A percentile compares a stretch with the other conserved stretches of the same genome.
Evolutionary conservation across 2,329 filamentous ascomycete genomes (phyloP).

Genomic region (Metarhizium rileyi): DNA sequence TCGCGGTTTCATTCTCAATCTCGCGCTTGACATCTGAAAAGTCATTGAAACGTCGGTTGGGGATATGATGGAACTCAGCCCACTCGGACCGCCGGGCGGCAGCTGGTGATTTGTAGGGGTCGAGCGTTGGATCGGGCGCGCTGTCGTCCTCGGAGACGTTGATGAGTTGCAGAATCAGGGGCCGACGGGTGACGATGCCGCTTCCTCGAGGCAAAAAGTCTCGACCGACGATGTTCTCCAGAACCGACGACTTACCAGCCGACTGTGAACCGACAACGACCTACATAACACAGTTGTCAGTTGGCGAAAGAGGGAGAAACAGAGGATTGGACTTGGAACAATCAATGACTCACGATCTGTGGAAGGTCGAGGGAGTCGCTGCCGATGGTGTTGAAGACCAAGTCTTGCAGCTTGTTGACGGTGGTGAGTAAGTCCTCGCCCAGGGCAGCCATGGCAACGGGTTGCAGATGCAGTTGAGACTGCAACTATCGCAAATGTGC

Average conservation of each 20-base stretch:
- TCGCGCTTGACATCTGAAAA: constrained; percentile 91
- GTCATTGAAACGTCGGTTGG: constrained; percentile 79
- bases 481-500: neutral
- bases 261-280: constrained; percentile 98
- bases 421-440: constrained; percentile 91
- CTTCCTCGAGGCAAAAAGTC: constrained; percentile 95
- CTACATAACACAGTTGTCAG: constrained; percentile 36
- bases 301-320: neutral
- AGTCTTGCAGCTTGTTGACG: constrained; percentile 96
- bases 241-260: constrained; percentile 93
- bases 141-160: constrained; percentile 76
- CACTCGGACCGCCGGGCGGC: constrained; percentile 61
- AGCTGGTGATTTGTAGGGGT: constrained; percentile 69
- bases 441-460: constrained; percentile 69
- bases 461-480: constrained; percentile 1
- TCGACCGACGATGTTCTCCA: constrained; percentile 96
- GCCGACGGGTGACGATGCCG: constrained; percentile 90
- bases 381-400: constrained; percentile 99
- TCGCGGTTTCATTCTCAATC: constrained; percentile 91
- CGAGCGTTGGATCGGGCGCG: constrained; percentile 52
- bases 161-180: constrained; percentile 95
- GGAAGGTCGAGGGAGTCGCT: constrained; percentile 96
- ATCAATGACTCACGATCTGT: constrained; percentile 66
- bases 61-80: constrained; percentile 95
- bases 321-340: too few species aligned